Evolutionary conservation across 2,329 filamentous ascomycete species (phyloP).

Genomic region (Fusarium camptoceras): DNA sequence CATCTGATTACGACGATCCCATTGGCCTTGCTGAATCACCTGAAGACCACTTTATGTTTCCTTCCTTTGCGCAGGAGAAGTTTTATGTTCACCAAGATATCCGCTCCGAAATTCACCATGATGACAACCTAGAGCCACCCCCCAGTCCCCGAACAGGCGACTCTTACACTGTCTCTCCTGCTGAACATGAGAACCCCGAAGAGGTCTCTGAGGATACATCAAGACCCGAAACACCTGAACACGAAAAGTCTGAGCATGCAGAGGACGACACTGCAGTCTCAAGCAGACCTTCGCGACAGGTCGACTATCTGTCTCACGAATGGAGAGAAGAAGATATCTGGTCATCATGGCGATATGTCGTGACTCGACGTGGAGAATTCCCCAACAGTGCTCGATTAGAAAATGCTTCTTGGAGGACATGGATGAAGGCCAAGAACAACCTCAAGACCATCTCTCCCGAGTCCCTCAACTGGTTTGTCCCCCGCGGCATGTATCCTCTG

Average conservation of each 20-base stretch:
- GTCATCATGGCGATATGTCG: constrained; percentile 95
- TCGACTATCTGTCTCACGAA: constrained; percentile 94
- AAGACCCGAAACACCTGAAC: constrained; percentile 68
- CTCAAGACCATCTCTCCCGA: constrained; percentile 91
- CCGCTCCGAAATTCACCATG: constrained; percentile 39
- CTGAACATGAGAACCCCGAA: constrained; percentile 64
- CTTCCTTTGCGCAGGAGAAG: constrained; percentile 60
- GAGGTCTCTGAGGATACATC: constrained; percentile 55
- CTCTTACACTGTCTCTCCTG: constrained; percentile 64
- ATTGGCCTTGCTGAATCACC: constrained; percentile 58
- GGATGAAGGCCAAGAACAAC: constrained; percentile 92
- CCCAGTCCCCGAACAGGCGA: constrained; percentile 62
- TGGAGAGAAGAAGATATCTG: constrained; percentile 98
- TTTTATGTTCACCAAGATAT: constrained; percentile 55
- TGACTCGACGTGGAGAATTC: constrained; percentile 81
- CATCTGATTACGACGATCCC: constrained; percentile 65
- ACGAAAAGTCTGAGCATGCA: constrained; percentile 65
- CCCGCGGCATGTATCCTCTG: background rate
- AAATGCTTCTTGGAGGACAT: constrained; percentile 97
- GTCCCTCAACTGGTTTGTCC: constrained; percentile 84
- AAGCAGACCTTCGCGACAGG: constrained; percentile 82
- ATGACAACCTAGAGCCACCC: constrained; percentile 61
- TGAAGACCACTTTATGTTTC: constrained; percentile 61
- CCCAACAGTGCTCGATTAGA: constrained; percentile 85
- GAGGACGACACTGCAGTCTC: constrained; percentile 84